Evolutionary conservation across 176 grass and related monocot genomes (phyloP).

Genomic region (Elaeis guineensis): DNA sequence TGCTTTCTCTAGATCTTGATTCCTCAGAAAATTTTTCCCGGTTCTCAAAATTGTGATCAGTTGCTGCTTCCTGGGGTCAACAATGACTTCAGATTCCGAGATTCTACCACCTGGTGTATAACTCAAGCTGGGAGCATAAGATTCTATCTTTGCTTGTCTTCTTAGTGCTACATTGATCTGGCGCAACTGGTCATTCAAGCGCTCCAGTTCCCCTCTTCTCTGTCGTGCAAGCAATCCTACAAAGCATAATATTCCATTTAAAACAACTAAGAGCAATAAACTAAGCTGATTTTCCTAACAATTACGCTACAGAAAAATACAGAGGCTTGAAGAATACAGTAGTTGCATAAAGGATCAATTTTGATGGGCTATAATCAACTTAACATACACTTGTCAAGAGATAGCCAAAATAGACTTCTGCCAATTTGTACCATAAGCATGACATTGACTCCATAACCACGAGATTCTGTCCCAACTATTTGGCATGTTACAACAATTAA

Average conservation of each 20-base stretch:
- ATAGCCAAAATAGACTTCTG: too few relatives aligned
- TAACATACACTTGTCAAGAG: too few relatives aligned
- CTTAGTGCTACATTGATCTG: slow-evolving; percentile 52
- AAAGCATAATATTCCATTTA: background rate
- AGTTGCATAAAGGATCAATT: too few relatives aligned
- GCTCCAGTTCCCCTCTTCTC: slow-evolving; percentile 56
- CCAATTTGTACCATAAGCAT: too few relatives aligned
- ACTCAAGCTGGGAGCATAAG: slow-evolving; percentile 58
- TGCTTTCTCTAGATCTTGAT: slow-evolving; percentile 49
- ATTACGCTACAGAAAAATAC: too few relatives aligned
- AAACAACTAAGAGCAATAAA: background rate
- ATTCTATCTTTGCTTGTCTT: slow-evolving; percentile 68
- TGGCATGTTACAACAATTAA: too few relatives aligned
- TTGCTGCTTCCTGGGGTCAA: slow-evolving; percentile 64
- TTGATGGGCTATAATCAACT: too few relatives aligned
- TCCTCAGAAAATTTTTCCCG: slow-evolving; percentile 53
- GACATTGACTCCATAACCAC: too few relatives aligned
- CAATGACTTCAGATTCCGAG: slow-evolving; percentile 40
- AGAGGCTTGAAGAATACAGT: too few relatives aligned
- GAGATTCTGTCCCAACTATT: too few relatives aligned
- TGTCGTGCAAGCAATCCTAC: slow-evolving; percentile 48
- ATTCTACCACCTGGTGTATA: slow-evolving; percentile 45
- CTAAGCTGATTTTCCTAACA: too few relatives aligned
- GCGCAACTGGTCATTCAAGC: slow-evolving; percentile 50
- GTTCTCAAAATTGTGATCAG: slow-evolving; percentile 34